Conservation (phyloP, 352 stramenopile species). For the Pythium rishiriense region DNA sequence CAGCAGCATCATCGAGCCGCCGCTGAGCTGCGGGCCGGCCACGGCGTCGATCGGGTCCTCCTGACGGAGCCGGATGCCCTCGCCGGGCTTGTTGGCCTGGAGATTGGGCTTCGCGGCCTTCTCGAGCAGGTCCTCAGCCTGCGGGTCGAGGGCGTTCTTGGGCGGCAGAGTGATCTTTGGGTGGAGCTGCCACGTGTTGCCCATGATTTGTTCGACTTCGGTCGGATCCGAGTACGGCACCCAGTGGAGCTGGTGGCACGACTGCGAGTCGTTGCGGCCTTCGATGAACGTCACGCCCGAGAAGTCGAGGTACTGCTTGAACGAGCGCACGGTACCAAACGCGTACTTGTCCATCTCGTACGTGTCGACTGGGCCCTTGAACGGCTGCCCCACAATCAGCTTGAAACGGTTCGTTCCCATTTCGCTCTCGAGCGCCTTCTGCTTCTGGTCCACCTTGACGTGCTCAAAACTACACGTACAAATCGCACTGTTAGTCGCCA, state of each 20-base stretch:
- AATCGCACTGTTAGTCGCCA: constrained; percentile 34
- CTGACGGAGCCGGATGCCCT: constrained; percentile 41
- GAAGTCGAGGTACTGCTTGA: constrained; percentile 42
- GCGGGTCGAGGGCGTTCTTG: constrained; percentile 3
- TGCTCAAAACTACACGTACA: constrained; percentile 40
- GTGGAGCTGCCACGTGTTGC: constrained; percentile 23
- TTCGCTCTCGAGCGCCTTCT: constrained; percentile 33
- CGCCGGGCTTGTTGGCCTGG: constrained; percentile 24
- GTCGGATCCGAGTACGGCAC: constrained; percentile 36
- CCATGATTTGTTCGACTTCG: constrained; percentile 35
- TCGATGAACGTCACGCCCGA: constrained; percentile 33
- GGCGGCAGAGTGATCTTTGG: constrained; percentile 12
- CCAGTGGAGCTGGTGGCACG: constrained; percentile 47
- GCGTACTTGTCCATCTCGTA: constrained; percentile 40
- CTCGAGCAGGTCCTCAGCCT: constrained; percentile 21
- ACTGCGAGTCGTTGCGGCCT: constrained; percentile 31
- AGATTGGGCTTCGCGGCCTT: constrained; percentile 27
- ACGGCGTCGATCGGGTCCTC: constrained; percentile 36
- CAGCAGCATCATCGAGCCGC: constrained; percentile 51
- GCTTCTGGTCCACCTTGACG: constrained; percentile 34
- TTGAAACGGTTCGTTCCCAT: constrained; percentile 39
- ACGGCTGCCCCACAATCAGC: constrained; percentile 34
- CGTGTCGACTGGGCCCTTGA: constrained; percentile 35
- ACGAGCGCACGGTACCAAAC: constrained; percentile 35
- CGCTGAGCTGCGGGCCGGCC: constrained; percentile 23